Base-by-base conservation (phyloP, 2,329 filamentous ascomycete species). In the Meredithiella fracta region DNA sequence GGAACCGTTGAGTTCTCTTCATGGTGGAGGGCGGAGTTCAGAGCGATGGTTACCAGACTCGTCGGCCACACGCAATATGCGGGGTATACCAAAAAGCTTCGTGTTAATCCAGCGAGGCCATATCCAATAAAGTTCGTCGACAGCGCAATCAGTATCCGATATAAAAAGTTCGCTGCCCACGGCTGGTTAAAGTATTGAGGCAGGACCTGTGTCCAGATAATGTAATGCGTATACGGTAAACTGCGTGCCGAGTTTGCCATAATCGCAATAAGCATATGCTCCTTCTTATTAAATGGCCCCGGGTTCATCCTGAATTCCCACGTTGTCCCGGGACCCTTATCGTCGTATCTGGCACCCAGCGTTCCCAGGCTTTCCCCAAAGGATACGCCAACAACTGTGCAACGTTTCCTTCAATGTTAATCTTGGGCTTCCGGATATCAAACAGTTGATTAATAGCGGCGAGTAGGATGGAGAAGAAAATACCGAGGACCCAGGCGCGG, bases 91-190 rank as follows among this genome's bases (percentile, higher is more conserved):
- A 78, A 65, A 61, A 77, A 78, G 0, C 72, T 66, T 3, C 74
- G 69, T 7, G 65, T 67, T 1, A 76, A 50, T 11, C 76, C 76
- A 7, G 76, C 75, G 38, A 78, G 65, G 1, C 76, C 76, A 55
- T 77, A 78, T 17, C 76, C 76, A 31, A 79, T 73, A 50, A 76
- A 74, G 62, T 77, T 75, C 31, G 73, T 76, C 0, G 70, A 71
- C 8, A 79, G 63, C 0, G 67, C 70, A 37, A 78, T 68, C 9
- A 74, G 62, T 15, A 77, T 69, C 61, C 76, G 73, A 61, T 77
- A 79, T 1, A 65, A 66, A 42, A 74, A 72, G 51, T 66, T 68
- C 14, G 67, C 67, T 1, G 73, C 74, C 56, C 72, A 77, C 0
- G 64, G 62, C 62, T 77, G 73, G 60, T 76, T 72, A 63, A 76